Base-by-base conservation (phyloP, 345 rosid genomes). In the Viola odorata region DNA sequence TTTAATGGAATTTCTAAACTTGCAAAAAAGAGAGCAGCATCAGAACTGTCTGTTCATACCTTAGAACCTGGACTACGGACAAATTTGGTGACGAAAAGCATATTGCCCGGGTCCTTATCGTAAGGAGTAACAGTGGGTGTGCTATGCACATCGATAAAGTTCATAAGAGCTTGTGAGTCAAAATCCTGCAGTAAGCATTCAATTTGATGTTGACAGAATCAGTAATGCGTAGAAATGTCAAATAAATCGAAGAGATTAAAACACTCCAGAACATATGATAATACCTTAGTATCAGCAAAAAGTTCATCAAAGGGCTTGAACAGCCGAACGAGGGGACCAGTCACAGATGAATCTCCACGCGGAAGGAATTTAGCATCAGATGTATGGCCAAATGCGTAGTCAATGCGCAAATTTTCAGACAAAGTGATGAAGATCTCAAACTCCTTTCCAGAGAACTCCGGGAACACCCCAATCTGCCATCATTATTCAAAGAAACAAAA, bases 281-380 rank as follows among this genome's bases (percentile, higher is more conserved):
- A 39, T 81, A 94, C 97, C 97, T 94, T 78, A 51, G 72, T 74
- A 71, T 90, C 99, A 17, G 85, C 87, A 72, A 76, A 78, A 52
- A 80, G 83, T 66, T 94, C 97, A 63, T 94, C 97, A 70, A 94
- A 94, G 71, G 97, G 99, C 86, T 94, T 94, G 75, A 90, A 85
- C 71, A 94, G 78, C 82, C 97, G 86, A 58, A 94, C 88, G 0
- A 86, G 58, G 49, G 99, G 97, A 13, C 96, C 97, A n/a, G 85
- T 8, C 36, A 85, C 84, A 4, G 92, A 82, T 60, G 91, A 71
- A 1, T 94, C 99, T 44, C 99, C 97, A 45, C 84, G 85, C 14
- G 99, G 92, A 79, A 94, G 96, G 72, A 79, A 75, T 75, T 94
- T 91, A 23, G 92, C 95, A 75, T 86, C 84, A 77, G 70, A 63